phyloP scores from a whole-genome alignment of 2,329 filamentous ascomycete species.

The Dothideomycetes sp. region DNA sequence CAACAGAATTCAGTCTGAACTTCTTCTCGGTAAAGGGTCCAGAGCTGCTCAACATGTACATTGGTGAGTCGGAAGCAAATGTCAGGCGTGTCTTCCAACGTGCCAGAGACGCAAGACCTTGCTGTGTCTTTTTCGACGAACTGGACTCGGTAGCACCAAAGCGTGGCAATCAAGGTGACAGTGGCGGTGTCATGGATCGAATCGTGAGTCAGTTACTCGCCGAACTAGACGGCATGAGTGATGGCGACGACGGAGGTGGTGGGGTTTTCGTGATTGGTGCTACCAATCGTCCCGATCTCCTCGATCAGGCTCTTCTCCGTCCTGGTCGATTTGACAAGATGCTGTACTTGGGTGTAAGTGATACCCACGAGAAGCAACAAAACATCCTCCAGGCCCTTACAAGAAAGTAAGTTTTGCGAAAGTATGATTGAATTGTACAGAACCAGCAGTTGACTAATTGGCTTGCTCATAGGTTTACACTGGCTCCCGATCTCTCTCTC shows the following conservation, averaged over 20 bases:
- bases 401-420: slow-evolving; percentile 80
- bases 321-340: slow-evolving; percentile 96
- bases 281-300: slow-evolving; percentile 84
- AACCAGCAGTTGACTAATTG: too few species aligned
- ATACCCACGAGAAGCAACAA: slow-evolving; percentile 92
- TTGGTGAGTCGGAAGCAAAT: slow-evolving; percentile 87
- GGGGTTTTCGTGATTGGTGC: slow-evolving; percentile 96
- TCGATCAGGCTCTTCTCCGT: slow-evolving; percentile 80
- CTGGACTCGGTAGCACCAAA: slow-evolving; percentile 91
- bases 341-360: slow-evolving; percentile 91
- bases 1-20: slow-evolving; percentile 85
- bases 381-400: slow-evolving; percentile 91
- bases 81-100: slow-evolving; percentile 82
- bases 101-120: slow-evolving; percentile 74
- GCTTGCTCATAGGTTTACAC: slow-evolving; percentile 74
- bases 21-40: slow-evolving; percentile 93
- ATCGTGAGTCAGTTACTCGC: slow-evolving; percentile 92
- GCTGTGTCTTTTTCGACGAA: slow-evolving; percentile 90
- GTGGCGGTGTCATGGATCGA: slow-evolving; percentile 94
- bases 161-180: slow-evolving; percentile 92
- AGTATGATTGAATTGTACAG: too few species aligned
- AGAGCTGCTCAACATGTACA: slow-evolving; percentile 91
- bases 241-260: slow-evolving; percentile 67
- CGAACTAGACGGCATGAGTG: slow-evolving; percentile 95
- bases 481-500: slow-evolving; percentile 70